Evolutionary conservation across 371 early-diverging fungal genomes (phyloP).

Genomic region (Dinochytrium kinnereticum): DNA sequence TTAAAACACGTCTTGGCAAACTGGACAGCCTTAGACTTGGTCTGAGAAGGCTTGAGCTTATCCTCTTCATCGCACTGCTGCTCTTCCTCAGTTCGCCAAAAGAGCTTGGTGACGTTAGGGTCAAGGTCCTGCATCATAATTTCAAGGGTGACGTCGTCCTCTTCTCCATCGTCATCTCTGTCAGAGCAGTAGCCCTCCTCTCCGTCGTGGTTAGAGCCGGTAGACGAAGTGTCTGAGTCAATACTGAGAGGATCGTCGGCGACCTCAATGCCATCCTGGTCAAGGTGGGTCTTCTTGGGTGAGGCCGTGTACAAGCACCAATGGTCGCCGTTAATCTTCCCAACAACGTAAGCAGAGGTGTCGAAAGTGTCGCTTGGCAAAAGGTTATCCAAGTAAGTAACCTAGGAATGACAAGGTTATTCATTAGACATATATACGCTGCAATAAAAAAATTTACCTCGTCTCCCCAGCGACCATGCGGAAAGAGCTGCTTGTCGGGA

Average conservation of each 20-base stretch:
- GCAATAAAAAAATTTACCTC: conserved; percentile 64
- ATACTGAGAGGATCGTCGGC: conserved; percentile 30
- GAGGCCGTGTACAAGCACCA: conserved; percentile 91
- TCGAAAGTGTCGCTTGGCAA: conserved; percentile 48
- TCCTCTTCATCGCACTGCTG: conserved; percentile 32
- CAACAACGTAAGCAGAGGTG: conserved; percentile 84
- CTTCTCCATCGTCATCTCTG: conserved; percentile 33
- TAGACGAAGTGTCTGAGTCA: conserved; percentile 47
- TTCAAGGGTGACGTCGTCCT: conserved; percentile 87
- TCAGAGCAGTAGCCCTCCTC: conserved; percentile 12
- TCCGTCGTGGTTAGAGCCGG: conserved; percentile 21
- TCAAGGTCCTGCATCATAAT: conserved; percentile 91
- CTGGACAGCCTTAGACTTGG: conserved; percentile 3
- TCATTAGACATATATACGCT: neutral
- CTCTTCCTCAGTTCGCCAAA: conserved; percentile 56
- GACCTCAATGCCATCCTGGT: conserved; percentile 39
- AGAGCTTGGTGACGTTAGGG: conserved; percentile 75
- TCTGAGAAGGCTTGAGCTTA: neutral
- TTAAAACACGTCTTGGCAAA: neutral
- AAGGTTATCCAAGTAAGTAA: conserved; percentile 53
- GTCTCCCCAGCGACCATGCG: conserved; percentile 88
- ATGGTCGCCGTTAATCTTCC: conserved; percentile 90
- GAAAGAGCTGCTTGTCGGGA: conserved; percentile 86
- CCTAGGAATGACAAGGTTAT: conserved; percentile 26
- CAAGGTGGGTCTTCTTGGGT: conserved; percentile 59